phyloP scores from a whole-genome alignment of 2,329 filamentous ascomycete genomes.

The Venturia carpophila region DNA sequence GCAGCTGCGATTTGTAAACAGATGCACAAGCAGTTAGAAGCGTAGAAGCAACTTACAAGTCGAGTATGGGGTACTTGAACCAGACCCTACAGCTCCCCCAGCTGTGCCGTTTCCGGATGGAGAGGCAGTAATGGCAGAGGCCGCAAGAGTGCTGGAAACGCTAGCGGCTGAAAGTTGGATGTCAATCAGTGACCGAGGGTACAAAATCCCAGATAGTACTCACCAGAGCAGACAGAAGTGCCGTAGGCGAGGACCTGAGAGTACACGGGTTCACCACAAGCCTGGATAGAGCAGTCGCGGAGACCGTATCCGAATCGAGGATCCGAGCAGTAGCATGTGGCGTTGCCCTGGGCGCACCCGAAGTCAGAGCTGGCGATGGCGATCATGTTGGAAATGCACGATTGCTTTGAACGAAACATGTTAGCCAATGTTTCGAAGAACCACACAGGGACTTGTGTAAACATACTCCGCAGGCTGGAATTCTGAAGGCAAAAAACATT shows the following conservation, averaged over 20 bases:
- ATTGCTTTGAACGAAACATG: constrained; percentile 25
- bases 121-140: constrained; percentile 19
- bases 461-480: constrained; percentile 33
- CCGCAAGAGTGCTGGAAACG: background rate
- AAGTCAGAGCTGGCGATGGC: constrained; percentile 32
- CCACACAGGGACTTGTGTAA: background rate
- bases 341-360: constrained; percentile 34
- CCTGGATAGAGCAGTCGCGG: constrained; percentile 40
- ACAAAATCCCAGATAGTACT: constrained; percentile 19
- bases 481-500: constrained; percentile 12
- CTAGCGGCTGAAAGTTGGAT: background rate
- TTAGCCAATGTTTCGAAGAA: background rate
- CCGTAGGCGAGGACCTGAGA: constrained; percentile 30
- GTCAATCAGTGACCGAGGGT: too few relatives aligned
- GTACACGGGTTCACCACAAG: constrained; percentile 29
- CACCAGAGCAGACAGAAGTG: constrained; percentile 28
- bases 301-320: constrained; percentile 40
- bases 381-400: constrained; percentile 42
- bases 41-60: background rate
- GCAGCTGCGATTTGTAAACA: constrained; percentile 21
- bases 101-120: constrained; percentile 24
- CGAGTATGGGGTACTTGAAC: constrained; percentile 1
- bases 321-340: constrained; percentile 39
- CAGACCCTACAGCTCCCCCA: constrained; percentile 14
- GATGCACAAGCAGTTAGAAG: background rate